Evolutionary conservation across 2,329 filamentous ascomycete species (phyloP).

Genomic region (Pestalotiopsis fici): DNA sequence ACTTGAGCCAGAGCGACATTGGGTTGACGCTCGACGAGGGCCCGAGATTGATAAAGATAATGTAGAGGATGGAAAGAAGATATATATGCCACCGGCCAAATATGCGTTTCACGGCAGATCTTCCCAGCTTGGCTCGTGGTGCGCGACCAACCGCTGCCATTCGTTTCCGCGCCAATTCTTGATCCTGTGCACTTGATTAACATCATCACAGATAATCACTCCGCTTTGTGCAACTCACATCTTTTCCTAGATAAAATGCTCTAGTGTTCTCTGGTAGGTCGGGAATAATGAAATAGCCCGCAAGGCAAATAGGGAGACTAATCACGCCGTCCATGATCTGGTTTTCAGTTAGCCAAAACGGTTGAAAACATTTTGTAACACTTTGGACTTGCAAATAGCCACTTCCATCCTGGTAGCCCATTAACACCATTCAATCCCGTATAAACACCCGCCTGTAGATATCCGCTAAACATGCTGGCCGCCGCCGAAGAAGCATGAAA

Average conservation of each 20-base stretch:
- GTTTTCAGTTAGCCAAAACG: not conserved
- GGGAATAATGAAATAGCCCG: slow-evolving; percentile 45
- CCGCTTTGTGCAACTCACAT: too few relatives aligned
- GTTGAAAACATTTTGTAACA: not conserved
- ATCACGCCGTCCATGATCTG: slow-evolving; percentile 57
- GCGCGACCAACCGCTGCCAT: slow-evolving; percentile 21
- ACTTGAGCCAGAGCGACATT: slow-evolving; percentile 41
- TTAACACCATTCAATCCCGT: slow-evolving; percentile 48
- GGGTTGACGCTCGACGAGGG: slow-evolving; percentile 35
- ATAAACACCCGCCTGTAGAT: slow-evolving; percentile 56
- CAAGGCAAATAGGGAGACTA: slow-evolving; percentile 54
- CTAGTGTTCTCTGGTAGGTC: slow-evolving; percentile 22
- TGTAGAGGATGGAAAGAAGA: slow-evolving; percentile 34
- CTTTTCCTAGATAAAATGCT: slow-evolving; percentile 20
- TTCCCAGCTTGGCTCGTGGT: slow-evolving; percentile 18
- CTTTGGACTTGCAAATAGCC: slow-evolving; percentile 43
- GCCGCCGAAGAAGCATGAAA: slow-evolving; percentile 52
- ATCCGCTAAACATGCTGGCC: slow-evolving; percentile 59
- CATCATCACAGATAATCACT: too few relatives aligned
- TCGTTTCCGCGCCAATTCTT: slow-evolving; percentile 17
- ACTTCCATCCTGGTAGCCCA: slow-evolving; percentile 54
- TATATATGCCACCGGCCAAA: slow-evolving; percentile 36
- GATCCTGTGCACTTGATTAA: slow-evolving; percentile 13
- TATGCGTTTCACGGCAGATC: slow-evolving; percentile 18
- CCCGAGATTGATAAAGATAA: slow-evolving; percentile 37